Evolutionary conservation across 352 stramenopile genomes (phyloP).

Genomic region (Globisporangium lucens): DNA sequence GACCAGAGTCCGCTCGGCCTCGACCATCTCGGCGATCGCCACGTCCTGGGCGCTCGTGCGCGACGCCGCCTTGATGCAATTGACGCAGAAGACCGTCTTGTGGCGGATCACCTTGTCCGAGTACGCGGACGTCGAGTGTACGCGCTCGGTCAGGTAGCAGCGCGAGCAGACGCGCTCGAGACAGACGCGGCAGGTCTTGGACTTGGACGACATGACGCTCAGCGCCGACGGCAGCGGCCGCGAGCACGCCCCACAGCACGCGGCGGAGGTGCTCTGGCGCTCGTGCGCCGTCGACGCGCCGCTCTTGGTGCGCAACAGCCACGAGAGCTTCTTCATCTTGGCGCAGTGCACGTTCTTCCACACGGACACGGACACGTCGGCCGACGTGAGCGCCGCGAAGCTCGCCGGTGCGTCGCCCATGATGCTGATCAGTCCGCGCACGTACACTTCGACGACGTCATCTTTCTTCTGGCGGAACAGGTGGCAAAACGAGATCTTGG

Average conservation of each 20-base stretch:
- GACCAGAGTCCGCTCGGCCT: not conserved
- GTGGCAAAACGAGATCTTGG: slow-evolving; percentile 44
- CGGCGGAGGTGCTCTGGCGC: not conserved
- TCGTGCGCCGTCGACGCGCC: not conserved
- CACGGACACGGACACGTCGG: not conserved
- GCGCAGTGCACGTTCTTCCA: slow-evolving; percentile 27
- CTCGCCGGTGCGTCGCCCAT: slow-evolving; percentile 32
- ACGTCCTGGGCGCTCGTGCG: not conserved
- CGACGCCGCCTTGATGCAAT: not conserved
- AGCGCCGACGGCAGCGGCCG: not conserved
- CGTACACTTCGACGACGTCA: slow-evolving; percentile 36
- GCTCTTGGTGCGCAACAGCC: slow-evolving; percentile 11
- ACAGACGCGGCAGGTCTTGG: slow-evolving; percentile 8
- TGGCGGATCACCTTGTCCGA: not conserved
- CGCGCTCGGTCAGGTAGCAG: slow-evolving; percentile 13
- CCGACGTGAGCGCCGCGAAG: slow-evolving; percentile 22
- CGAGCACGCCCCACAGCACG: slow-evolving; percentile 1
- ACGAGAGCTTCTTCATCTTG: slow-evolving; percentile 44
- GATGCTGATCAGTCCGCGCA: slow-evolving; percentile 28
- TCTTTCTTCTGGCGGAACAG: slow-evolving; percentile 36
- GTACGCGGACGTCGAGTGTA: not conserved
- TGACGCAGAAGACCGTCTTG: not conserved
- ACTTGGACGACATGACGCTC: not conserved
- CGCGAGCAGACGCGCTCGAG: slow-evolving; percentile 20
- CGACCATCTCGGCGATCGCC: not conserved